Evolutionary conservation across 2,329 filamentous ascomycete genomes (phyloP), one percentile per base, ranked within the genome.

Genomic region (Aureobasidium sp.): DNA sequence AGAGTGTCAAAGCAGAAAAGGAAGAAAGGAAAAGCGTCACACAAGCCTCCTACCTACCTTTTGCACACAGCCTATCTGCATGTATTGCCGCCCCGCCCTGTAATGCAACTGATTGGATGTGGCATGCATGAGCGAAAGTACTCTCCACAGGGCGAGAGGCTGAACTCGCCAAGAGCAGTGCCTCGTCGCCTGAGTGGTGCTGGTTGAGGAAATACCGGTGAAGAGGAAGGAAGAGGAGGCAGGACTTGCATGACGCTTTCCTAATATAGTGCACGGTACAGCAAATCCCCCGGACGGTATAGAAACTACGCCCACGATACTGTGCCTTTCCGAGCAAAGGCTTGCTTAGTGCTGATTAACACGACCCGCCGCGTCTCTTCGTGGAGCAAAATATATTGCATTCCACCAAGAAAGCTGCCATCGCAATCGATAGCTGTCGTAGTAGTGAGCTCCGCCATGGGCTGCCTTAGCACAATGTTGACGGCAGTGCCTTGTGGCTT

Each of bases 351-450:
- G 55, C 55, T 58, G 33, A 58, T 49, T 38, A 40, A 43, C 31
- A n/a, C 43, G 43, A 40, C 29, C 25, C 37, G 15, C 27, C 31
- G 40, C 40, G 27, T 46, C 21, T 38, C 13, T n/a, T 46, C 15
- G 31, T 57, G 40, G 53, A 57, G 40, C 38, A 58, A 49, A 58
- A 47, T 58, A 58, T 47, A 58, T 58, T 58, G 43, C 55, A 40
- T 40, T 29, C 33, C 55, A 29, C n/a, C 27, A 25, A 33, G n/a
- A 27, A 42, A 55, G 10, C 17, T 25, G 29, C 25, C 53, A 46
- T 35, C 15, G 31, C 31, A n/a, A 25, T 46, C 11, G 37, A 31
- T n/a, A 8, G 40, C 29, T 43, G 15, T 46, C 25, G 23, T 35
- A 46, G 42, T 46, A 9, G 27, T 15, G 40, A 57, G 40, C 40